Percentiles rank a stretch among this genome's conserved stretches.
phyloP scores from a whole-genome alignment of 495 filamentous ascomycete genomes.

The Cryomyces minteri region DNA sequence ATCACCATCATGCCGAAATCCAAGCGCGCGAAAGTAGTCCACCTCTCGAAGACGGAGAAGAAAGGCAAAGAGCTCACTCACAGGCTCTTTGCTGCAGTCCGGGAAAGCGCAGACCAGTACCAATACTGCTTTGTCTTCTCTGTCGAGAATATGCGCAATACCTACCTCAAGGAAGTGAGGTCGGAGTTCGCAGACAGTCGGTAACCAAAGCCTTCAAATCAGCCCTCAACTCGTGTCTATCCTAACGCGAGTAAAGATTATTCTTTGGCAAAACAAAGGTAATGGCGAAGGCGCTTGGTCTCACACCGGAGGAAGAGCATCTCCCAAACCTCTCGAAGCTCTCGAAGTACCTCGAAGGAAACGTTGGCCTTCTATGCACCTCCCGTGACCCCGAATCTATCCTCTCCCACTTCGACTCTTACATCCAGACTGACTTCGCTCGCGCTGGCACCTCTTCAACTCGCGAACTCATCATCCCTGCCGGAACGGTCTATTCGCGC shows the following conservation, averaged over 20 bases:
- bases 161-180: constrained; percentile 82
- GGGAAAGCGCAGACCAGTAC: constrained; percentile 69
- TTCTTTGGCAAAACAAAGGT: constrained; percentile 99
- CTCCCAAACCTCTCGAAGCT: constrained; percentile 54
- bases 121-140: constrained; percentile 82
- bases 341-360: constrained; percentile 51
- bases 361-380: constrained; percentile 83
- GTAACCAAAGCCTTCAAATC: constrained; percentile 25
- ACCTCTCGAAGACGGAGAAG: constrained; percentile 78
- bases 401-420: constrained; percentile 44
- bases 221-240: constrained; percentile 21
- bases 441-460: constrained; percentile 64
- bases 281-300: constrained; percentile 82
- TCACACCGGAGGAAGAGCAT: constrained; percentile 52
- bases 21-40: constrained; percentile 75
- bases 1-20: constrained; percentile 72
- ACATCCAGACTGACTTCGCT: constrained; percentile 62
- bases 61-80: constrained; percentile 84
- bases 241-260: constrained; percentile 18
- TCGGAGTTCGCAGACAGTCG: constrained; percentile 68
- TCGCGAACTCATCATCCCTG: constrained; percentile 57
- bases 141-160: constrained; percentile 98
- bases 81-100: constrained; percentile 72
- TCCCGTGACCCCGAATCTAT: constrained; percentile 46
- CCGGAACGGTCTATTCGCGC: constrained; percentile 56